phyloP scores from a whole-genome alignment of 202 grass and related monocot species.

The Eragrostis tef region DNA sequence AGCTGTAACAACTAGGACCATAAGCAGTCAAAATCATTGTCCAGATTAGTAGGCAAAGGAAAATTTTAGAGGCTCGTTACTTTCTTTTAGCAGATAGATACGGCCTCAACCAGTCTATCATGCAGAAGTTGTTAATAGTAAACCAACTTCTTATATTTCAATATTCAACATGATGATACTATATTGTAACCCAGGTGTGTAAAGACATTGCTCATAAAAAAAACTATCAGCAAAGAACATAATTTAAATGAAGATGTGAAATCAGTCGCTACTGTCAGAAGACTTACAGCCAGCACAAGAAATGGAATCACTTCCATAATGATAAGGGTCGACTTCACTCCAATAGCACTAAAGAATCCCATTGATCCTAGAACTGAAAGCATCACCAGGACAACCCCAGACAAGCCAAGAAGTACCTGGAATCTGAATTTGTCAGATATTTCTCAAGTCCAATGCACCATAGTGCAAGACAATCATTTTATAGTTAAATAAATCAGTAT shows the following conservation, averaged over 20 bases:
- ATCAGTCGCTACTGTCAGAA: constrained; percentile 36
- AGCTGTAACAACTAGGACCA: background rate
- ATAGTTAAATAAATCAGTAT: constrained; percentile 27
- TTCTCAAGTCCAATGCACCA: constrained; percentile 33
- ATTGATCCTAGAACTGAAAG: constrained; percentile 96
- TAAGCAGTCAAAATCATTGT: background rate
- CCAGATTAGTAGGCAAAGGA: background rate
- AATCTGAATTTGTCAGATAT: constrained; percentile 52
- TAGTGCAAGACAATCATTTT: constrained; percentile 28
- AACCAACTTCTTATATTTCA: constrained; percentile 4
- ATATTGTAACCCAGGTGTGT: constrained; percentile 36
- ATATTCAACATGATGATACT: constrained; percentile 36
- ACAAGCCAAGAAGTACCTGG: constrained; percentile 90
- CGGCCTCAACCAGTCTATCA: background rate
- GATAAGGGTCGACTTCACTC: constrained; percentile 94
- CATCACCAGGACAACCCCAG: constrained; percentile 87
- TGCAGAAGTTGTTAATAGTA: background rate
- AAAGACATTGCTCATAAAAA: background rate
- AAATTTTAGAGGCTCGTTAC: background rate
- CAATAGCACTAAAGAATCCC: constrained; percentile 88
- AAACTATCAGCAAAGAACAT: too few relatives aligned
- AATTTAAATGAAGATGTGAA: background rate
- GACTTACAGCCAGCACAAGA: constrained; percentile 94
- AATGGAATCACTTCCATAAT: constrained; percentile 99
- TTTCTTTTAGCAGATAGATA: constrained; percentile 1